Conservation (phyloP, 2,329 filamentous ascomycete species). For the Ceratocystiopsis sp. region DNA sequence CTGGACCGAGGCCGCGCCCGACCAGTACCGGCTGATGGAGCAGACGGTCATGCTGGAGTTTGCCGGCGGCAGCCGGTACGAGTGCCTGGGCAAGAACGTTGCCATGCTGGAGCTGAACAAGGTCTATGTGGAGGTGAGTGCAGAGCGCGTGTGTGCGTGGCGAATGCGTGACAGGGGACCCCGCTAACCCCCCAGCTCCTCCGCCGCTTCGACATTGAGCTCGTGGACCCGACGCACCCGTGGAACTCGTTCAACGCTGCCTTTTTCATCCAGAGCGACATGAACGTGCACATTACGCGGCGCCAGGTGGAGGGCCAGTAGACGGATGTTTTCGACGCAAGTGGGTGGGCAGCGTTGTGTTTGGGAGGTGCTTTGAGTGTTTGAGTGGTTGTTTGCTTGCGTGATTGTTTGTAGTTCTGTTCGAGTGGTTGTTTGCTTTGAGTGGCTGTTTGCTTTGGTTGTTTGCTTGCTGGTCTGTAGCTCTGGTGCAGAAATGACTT, state of each 20-base stretch:
- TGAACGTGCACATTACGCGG: slow-evolving; percentile 6
- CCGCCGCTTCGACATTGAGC: slow-evolving; percentile 12
- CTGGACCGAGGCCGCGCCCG: slow-evolving; percentile 21
- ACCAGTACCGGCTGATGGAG: slow-evolving; percentile 12
- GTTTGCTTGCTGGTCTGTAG: no score
- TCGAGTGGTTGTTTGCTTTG: no score
- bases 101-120: slow-evolving; percentile 26
- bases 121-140: slow-evolving; percentile 9
- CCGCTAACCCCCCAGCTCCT: slow-evolving; percentile 9
- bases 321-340: no score
- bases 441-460: no score
- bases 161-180: no score
- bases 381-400: no score
- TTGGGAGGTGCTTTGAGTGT: no score
- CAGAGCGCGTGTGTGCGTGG: no score
- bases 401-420: no score
- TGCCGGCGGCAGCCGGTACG: slow-evolving; percentile 18
- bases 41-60: slow-evolving; percentile 21
- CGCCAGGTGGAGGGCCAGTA: not conserved
- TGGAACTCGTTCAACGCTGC: slow-evolving; percentile 16
- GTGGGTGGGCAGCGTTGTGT: no score
- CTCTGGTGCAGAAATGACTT: no score
- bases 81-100: slow-evolving; percentile 25
- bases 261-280: slow-evolving; percentile 9
- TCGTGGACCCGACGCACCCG: slow-evolving; percentile 13